Percentiles rank a stretch among this genome's conserved stretches.
Evolutionary conservation across 2,329 filamentous ascomycete genomes (phyloP).

Genomic region (Alternaria burnsii): DNA sequence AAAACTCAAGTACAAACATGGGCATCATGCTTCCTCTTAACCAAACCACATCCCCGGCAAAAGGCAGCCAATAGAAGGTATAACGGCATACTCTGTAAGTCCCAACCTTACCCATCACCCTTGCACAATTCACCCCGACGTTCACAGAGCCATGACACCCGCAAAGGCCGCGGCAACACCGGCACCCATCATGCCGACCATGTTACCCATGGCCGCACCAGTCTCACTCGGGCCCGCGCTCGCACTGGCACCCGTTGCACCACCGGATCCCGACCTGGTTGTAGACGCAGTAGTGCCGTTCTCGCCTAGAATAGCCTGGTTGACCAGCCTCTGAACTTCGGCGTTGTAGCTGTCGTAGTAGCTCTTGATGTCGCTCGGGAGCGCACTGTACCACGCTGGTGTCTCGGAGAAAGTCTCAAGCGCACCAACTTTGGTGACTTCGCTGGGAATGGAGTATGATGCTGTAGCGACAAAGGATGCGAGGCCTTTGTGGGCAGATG

Average conservation of each 20-base stretch:
- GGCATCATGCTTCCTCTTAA: not conserved
- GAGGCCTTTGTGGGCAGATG: conserved; percentile 29
- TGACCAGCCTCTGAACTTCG: conserved; percentile 25
- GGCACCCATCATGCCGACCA: conserved; percentile 22
- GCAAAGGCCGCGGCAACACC: conserved; percentile 32
- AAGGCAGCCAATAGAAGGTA: not conserved
- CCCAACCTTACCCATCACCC: not conserved
- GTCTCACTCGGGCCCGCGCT: conserved; percentile 9
- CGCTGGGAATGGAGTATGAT: conserved; percentile 23
- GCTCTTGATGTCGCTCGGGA: conserved; percentile 35
- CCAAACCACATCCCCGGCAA: not conserved
- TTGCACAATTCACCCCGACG: not conserved
- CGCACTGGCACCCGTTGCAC: conserved; percentile 3
- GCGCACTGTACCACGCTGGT: conserved; percentile 34
- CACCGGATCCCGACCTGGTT: conserved; percentile 1
- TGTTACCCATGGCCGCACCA: conserved; percentile 12
- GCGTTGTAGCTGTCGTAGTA: conserved; percentile 34
- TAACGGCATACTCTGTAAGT: not conserved
- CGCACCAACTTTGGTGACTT: conserved; percentile 23
- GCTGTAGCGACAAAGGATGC: conserved; percentile 34
- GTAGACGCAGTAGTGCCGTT: conserved; percentile 14
- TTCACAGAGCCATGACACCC: conserved; percentile 34
- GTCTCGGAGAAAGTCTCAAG: conserved; percentile 27
- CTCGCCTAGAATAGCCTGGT: conserved; percentile 21
- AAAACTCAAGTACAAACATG: conserved; percentile 10